Evolutionary conservation across 192 early-diverging fungal genomes (phyloP).

Genomic region (Backusella tuberculispora): DNA sequence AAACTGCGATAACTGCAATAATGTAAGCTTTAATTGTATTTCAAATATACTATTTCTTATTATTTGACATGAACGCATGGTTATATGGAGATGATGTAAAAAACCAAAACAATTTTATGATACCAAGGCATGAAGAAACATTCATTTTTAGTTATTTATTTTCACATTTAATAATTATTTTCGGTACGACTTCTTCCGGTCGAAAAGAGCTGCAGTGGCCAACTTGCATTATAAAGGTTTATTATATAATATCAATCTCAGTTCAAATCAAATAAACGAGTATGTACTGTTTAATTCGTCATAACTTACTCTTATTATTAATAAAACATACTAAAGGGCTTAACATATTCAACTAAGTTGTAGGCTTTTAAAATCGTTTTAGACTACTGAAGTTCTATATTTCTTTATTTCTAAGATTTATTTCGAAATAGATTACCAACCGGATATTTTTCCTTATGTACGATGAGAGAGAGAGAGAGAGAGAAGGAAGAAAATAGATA

Average conservation of each 20-base stretch:
- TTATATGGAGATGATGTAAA: background rate
- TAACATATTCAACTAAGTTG: no score
- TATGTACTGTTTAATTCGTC: background rate
- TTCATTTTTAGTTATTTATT: background rate
- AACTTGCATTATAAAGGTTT: background rate
- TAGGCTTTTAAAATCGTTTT: no score
- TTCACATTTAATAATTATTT: background rate
- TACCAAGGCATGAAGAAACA: background rate
- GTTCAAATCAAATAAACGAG: background rate
- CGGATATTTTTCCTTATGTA: no score
- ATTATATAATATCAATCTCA: background rate
- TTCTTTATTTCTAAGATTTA: no score
- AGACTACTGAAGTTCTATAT: no score
- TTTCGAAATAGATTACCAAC: no score
- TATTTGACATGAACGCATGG: no score
- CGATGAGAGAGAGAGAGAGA: no score
- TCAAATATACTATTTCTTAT: no score
- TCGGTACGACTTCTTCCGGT: constrained; percentile 1
- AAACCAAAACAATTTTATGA: background rate
- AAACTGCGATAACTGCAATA: no score
- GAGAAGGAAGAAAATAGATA: no score
- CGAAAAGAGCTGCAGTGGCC: background rate
- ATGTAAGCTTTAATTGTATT: no score
- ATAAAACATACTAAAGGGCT: background rate
- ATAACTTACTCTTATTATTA: background rate